Conservation (phyloP, 495 filamentous ascomycete species). For the Penicillium antarcticum region DNA sequence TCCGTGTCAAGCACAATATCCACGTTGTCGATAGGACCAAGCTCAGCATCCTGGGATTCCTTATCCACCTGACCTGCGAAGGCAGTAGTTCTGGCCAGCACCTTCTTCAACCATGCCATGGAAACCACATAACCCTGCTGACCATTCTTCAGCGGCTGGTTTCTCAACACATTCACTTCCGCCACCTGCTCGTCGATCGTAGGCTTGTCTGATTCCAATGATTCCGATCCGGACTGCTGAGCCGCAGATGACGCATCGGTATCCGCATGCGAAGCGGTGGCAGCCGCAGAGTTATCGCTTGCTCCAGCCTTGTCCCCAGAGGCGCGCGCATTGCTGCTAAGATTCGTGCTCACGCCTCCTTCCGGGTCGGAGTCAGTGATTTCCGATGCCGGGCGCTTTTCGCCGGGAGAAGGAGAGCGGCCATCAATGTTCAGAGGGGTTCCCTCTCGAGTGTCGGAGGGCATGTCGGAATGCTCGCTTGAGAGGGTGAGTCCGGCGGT, state of each 20-base stretch:
- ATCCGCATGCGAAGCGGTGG: slow-evolving; percentile 30
- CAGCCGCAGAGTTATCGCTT: slow-evolving; percentile 19
- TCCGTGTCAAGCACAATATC: slow-evolving; percentile 52
- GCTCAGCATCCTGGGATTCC: slow-evolving; percentile 55
- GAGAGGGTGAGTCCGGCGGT: slow-evolving; percentile 70
- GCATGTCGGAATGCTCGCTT: slow-evolving; percentile 57
- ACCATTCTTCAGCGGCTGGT: slow-evolving; percentile 57
- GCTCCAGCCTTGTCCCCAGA: slow-evolving; percentile 21
- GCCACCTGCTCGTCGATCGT: slow-evolving; percentile 76
- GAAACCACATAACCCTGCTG: slow-evolving; percentile 79
- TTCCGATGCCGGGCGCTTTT: slow-evolving; percentile 52
- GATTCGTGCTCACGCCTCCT: slow-evolving; percentile 19
- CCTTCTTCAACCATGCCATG: slow-evolving; percentile 70
- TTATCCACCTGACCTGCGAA: slow-evolving; percentile 54
- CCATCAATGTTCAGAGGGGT: slow-evolving; percentile 24
- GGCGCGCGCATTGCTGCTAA: slow-evolving; percentile 7
- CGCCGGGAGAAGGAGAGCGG: slow-evolving; percentile 49
- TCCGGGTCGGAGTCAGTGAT: slow-evolving; percentile 36
- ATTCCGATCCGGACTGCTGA: slow-evolving; percentile 15
- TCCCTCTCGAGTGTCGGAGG: slow-evolving; percentile 31
- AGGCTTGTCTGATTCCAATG: slow-evolving; percentile 32
- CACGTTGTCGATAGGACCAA: slow-evolving; percentile 86
- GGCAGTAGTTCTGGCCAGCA: slow-evolving; percentile 64
- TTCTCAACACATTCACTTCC: slow-evolving; percentile 56
- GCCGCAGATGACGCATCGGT: slow-evolving; percentile 20